phyloP scores from a whole-genome alignment of 352 stramenopile genomes.

The Hyaloperonospora brassicae region DNA sequence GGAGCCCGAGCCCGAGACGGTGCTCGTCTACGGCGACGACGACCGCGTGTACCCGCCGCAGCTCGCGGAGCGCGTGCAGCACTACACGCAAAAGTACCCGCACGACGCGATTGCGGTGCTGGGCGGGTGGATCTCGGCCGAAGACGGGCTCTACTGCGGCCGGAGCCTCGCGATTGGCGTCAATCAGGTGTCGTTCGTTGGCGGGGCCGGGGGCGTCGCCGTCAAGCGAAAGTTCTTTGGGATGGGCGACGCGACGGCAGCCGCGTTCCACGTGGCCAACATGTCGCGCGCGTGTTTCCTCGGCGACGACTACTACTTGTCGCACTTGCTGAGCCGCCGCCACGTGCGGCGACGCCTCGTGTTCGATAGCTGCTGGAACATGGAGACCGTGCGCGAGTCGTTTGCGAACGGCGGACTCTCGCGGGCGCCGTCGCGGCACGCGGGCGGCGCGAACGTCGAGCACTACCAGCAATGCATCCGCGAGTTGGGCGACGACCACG shows the following conservation, averaged over 20 bases:
- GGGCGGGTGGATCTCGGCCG: conserved; percentile 40
- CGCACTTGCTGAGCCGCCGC: conserved; percentile 36
- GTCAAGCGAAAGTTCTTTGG: conserved; percentile 49
- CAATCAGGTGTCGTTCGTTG: conserved; percentile 48
- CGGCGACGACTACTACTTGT: conserved; percentile 50
- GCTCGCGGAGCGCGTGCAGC: conserved; percentile 30
- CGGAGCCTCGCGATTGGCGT: conserved; percentile 39
- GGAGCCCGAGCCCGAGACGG: conserved; percentile 45
- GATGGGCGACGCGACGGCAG: conserved; percentile 19
- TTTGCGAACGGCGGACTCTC: conserved; percentile 33
- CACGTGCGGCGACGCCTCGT: conserved; percentile 35
- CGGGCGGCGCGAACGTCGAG: conserved; percentile 46
- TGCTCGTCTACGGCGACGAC: conserved; percentile 57
- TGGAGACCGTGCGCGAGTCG: conserved; percentile 16
- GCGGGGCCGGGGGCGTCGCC: conserved; percentile 39
- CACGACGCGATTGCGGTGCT: conserved; percentile 41
- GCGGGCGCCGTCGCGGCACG: conserved; percentile 25
- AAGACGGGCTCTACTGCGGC: conserved; percentile 45
- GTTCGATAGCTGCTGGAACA: conserved; percentile 48
- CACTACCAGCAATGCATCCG: conserved; percentile 55
- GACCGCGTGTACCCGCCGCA: conserved; percentile 36
- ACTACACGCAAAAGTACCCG: conserved; percentile 43
- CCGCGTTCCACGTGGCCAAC: conserved; percentile 35
- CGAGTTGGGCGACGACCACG: conserved; percentile 34
- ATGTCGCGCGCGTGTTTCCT: conserved; percentile 44